Evolutionary conservation across 306 rosid species (phyloP).

Genomic region (Erythrophleum fordii): DNA sequence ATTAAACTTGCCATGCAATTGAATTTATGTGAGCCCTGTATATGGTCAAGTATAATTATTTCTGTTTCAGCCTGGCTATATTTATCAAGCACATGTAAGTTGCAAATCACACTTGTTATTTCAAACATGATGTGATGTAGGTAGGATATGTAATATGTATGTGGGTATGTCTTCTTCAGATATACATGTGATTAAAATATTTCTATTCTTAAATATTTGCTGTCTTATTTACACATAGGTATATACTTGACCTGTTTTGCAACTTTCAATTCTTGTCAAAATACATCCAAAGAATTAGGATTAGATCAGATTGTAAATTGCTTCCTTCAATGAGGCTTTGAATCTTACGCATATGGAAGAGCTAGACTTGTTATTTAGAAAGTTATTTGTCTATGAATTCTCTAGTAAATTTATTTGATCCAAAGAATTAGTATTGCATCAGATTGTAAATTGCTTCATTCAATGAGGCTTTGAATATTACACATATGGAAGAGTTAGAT

Average conservation of each 20-base stretch:
- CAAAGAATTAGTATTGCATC: background rate
- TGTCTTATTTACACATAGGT: background rate
- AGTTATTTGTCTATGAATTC: background rate
- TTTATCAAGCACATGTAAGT: background rate
- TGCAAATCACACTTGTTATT: background rate
- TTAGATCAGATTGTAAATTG: background rate
- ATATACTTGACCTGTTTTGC: background rate
- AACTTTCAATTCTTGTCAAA: background rate
- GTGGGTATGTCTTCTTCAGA: background rate
- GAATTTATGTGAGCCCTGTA: background rate
- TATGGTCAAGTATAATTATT: background rate
- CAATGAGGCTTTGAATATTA: background rate
- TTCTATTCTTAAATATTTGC: background rate
- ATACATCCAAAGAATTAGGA: background rate
- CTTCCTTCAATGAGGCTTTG: background rate
- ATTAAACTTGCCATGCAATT: background rate
- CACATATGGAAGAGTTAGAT: background rate
- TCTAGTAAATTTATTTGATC: conserved; percentile 12
- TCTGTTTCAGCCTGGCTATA: background rate
- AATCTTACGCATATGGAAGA: background rate
- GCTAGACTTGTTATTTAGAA: conserved; percentile 7
- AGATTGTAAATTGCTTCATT: background rate
- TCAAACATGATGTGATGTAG: background rate
- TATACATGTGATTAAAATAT: background rate
- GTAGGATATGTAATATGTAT: background rate